Evolutionary conservation across 768 basidiomycete genomes (phyloP).

Genomic region (Mrakia frigida): DNA sequence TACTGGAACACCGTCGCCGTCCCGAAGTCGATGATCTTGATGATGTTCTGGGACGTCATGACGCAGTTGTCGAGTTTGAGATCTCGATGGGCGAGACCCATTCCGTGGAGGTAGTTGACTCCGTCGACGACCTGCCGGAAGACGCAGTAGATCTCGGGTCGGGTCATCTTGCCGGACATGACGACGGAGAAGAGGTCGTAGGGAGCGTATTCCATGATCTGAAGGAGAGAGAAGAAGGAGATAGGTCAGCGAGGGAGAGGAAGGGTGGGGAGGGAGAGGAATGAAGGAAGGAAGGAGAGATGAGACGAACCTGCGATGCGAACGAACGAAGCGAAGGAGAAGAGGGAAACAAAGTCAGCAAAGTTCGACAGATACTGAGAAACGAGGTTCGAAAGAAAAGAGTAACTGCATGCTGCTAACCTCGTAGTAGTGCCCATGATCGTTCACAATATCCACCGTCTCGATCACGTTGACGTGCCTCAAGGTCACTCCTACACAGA

Average conservation of each 20-base stretch:
- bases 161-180: slow-evolving; percentile 98
- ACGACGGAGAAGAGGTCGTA: slow-evolving; percentile 98
- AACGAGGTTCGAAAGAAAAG: too few relatives aligned
- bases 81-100: slow-evolving; percentile 96
- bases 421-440: slow-evolving; percentile 98
- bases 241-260: slow-evolving; percentile 32
- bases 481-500: slow-evolving; percentile 77
- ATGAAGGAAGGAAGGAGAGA: slow-evolving; percentile 28
- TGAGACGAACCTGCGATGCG: too few relatives aligned
- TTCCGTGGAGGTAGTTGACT: slow-evolving; percentile 93
- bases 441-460: slow-evolving; percentile 95
- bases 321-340: too few relatives aligned
- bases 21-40: slow-evolving; percentile 99
- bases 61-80: slow-evolving; percentile 99
- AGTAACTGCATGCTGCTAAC: slow-evolving; percentile 49
- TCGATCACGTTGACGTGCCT: slow-evolving; percentile 96
- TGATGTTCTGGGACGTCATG: slow-evolving; percentile 89
- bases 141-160: slow-evolving; percentile 97
- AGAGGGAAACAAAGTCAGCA: too few relatives aligned
- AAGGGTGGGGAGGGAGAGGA: too few relatives aligned
- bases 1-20: slow-evolving; percentile 99
- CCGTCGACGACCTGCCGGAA: slow-evolving; percentile 98
- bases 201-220: slow-evolving; percentile 99
- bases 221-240: slow-evolving; percentile 27
- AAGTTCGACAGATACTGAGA: too few relatives aligned